Evolutionary conservation across 2,329 filamentous ascomycete species (phyloP).

Genomic region (Aspergillus aculeatinus): DNA sequence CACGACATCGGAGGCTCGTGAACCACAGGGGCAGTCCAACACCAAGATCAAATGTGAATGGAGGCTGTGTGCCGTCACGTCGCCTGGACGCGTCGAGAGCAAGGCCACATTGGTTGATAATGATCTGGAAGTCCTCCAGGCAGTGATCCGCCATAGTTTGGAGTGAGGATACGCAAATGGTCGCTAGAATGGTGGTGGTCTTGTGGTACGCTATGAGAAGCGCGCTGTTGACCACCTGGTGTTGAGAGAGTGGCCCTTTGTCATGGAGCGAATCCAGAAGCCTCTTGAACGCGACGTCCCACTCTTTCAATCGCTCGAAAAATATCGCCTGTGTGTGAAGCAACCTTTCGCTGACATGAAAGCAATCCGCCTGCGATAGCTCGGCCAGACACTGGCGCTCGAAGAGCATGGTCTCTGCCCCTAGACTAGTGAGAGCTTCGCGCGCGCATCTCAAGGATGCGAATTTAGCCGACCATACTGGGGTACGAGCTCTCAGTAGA

Average conservation of each 20-base stretch:
- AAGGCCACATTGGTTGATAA: constrained; percentile 27
- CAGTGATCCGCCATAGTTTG: constrained; percentile 24
- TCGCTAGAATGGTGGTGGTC: constrained; percentile 24
- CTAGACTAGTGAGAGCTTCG: constrained; percentile 26
- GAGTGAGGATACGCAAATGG: constrained; percentile 21
- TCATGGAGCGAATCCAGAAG: constrained; percentile 13
- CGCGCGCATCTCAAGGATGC: constrained; percentile 21
- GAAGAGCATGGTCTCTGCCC: constrained; percentile 25
- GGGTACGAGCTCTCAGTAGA: constrained; percentile 1
- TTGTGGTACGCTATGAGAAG: constrained; percentile 27
- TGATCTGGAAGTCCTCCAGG: constrained; percentile 26
- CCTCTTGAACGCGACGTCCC: constrained; percentile 24
- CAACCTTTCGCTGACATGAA: constrained; percentile 18
- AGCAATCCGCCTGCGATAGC: constrained; percentile 9
- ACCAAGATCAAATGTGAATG: constrained; percentile 34
- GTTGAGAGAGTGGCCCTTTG: constrained; percentile 8
- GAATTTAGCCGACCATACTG: constrained; percentile 1
- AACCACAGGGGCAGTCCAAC: constrained; percentile 33
- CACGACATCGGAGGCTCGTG: constrained; percentile 32
- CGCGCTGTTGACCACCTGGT: constrained; percentile 20
- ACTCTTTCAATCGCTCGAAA: constrained; percentile 18
- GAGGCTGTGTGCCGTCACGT: constrained; percentile 27
- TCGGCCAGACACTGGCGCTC: constrained; percentile 22
- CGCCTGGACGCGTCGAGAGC: constrained; percentile 19
- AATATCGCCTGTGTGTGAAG: constrained; percentile 17